A percentile compares a stretch with the other conserved stretches of the same genome.
Evolutionary conservation across 192 early-diverging fungal genomes (phyloP).

Genomic region (Glomus cerebriforme): DNA sequence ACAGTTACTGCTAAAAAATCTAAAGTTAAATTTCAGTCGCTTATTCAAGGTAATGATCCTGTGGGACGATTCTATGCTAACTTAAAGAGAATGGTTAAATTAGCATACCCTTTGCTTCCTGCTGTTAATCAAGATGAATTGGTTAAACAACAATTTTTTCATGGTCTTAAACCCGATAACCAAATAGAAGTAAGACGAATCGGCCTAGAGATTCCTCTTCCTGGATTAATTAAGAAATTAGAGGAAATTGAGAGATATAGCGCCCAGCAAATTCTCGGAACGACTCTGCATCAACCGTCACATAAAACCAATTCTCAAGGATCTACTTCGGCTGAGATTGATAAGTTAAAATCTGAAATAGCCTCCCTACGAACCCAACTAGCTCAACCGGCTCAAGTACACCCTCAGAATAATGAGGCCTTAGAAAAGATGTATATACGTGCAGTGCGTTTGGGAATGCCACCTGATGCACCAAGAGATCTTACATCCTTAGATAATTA

Average conservation of each 20-base stretch:
- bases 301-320: too few relatives aligned
- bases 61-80: conserved; percentile 6
- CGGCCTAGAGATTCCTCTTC: background rate
- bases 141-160: conserved; percentile 23
- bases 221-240: conserved; percentile 10
- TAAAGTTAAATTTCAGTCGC: conserved; percentile 5
- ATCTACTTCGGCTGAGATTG: too few relatives aligned
- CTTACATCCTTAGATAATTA: too few relatives aligned
- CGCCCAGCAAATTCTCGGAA: conserved; percentile 3
- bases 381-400: too few relatives aligned
- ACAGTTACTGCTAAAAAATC: conserved; percentile 20
- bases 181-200: conserved; percentile 9
- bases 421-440: too few relatives aligned
- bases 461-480: too few relatives aligned
- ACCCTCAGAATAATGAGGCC: too few relatives aligned
- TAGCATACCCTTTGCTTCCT: conserved; percentile 1
- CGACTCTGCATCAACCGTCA: background rate
- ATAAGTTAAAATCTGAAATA: too few relatives aligned
- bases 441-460: too few relatives aligned
- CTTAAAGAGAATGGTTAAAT: conserved; percentile 22
- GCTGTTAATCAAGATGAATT: conserved; percentile 19
- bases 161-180: conserved; percentile 2
- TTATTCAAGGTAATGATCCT: conserved; percentile 20
- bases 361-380: too few relatives aligned
- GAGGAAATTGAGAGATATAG: conserved; percentile 22